Evolutionary conservation across 1,284 basidiomycete species (phyloP), one percentile per base, ranked within the genome.

Genomic region (Naganishia sp.): DNA sequence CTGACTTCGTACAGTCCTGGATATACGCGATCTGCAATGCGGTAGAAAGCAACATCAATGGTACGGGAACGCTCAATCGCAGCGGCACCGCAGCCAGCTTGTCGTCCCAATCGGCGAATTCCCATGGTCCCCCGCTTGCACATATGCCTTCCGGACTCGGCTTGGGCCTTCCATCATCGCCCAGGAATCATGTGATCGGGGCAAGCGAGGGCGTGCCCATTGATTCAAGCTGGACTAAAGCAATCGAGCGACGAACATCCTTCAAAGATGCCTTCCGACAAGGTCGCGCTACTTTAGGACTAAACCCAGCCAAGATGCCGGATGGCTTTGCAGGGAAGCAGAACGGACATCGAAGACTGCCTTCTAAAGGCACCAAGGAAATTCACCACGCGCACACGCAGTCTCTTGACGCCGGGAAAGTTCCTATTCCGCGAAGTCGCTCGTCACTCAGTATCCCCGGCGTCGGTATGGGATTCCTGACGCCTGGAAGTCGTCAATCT

Each of bases 41-140:
- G 28, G 83, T 84, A 63, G 82, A 84, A 72, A 82, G 81, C 47
- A 72, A 82, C 49, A 75, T 84, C 66, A 83, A 84, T 71, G 83
- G 81, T 3, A 81, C 80, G 0, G 78, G 77, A 2, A 79, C 81
- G 0, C 74, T 81, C n/a, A 75, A 25, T 31, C 57, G 51, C 32
- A 31, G 51, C 32, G 39, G 46, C 15, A 31, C 57, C 6, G 13
- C 80, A 66, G 65, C 74, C 0, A 72, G 73, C 0, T 74, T 74
- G 51, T 63, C 75, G 7, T 70, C 71, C 2, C 68, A 68, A 0
- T 73, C 74, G 6, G 71, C 73, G 23, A 68, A 73, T 25, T 66
- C 74, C n/a, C 74, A 75, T 63, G 75, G 74, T 47, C 74, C 75
- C 56, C 67, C 72, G 28, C 52, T 74, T 42, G 71, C 71, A 5